These are phyloP conservation scores for Coemansia sp. DNA, from an alignment of 192 early-diverging fungal genomes.

Conservation along the genomic window DNA sequence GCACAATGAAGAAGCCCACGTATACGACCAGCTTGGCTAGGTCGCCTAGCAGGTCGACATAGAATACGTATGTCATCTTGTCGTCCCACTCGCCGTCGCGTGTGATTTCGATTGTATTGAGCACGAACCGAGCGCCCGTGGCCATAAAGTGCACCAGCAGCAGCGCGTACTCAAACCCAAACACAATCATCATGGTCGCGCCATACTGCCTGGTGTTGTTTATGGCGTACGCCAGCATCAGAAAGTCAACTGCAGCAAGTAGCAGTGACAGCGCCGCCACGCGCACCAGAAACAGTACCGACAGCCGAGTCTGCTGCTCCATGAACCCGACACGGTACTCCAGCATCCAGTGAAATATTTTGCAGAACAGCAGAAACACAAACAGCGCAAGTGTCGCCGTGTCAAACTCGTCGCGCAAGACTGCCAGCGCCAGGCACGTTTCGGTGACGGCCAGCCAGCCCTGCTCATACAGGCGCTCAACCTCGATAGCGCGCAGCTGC, in stretches of 20 bases:
- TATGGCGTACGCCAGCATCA: constrained; percentile 71
- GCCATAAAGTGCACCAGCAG: constrained; percentile 75
- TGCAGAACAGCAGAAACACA: constrained; percentile 84
- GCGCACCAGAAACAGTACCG: constrained; percentile 33
- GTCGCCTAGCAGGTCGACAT: constrained; percentile 85
- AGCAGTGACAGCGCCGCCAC: constrained; percentile 35
- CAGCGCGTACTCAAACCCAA: constrained; percentile 98
- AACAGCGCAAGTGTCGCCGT: constrained; percentile 81
- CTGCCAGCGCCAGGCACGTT: constrained; percentile 92
- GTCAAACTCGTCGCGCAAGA: constrained; percentile 95
- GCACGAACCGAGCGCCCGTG: constrained; percentile 77
- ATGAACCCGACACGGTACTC: constrained; percentile 88
- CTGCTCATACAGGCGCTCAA: constrained; percentile 98
- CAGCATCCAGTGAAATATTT: constrained; percentile 96
- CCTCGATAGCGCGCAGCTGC: constrained; percentile 83
- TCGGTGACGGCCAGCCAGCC: constrained; percentile 98
- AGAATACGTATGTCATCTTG: constrained; percentile 90
- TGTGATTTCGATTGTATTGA: constrained; percentile 82
- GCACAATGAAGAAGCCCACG: constrained; percentile 81
- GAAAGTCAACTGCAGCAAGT: constrained; percentile 68
- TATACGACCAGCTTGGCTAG: constrained; percentile 89
- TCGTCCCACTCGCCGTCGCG: constrained; percentile 82
- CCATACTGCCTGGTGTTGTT: constrained; percentile 62
- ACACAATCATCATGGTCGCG: constrained; percentile 94
- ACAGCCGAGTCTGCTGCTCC: constrained; percentile 45